Base-by-base conservation (phyloP, 345 rosid species). In the Physaria fendleri region DNA sequence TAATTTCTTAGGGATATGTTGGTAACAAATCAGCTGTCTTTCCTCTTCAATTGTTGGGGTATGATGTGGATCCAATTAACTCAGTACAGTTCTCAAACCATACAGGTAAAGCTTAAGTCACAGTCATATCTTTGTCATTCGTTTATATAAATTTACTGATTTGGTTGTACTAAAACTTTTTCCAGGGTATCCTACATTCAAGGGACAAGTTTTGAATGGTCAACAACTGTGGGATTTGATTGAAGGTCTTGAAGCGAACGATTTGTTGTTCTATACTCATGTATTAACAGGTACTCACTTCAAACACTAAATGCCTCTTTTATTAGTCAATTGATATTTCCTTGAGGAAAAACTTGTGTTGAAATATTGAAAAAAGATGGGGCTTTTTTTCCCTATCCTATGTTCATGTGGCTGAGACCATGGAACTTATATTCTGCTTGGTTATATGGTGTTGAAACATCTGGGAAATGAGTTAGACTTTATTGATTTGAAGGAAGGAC, bases 1-100 rank as follows among this genome's bases (percentile, higher is more conserved):
- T 11, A 12, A 0, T 29, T 69, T 53, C 12, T 46, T 34, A 93
- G 99, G 99, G 99, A 61, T 93, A 93, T 75, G 99, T 93, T 53
- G 99, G 99, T 41, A 93, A 93, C 74, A 93, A 93, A 66, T 85
- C 99, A 37, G 97, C 99, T 17, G 92, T 93, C 13, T 93, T 93
- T 48, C 97, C 97, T 69, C 92, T 93, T 44, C 97, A 93, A 57
- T 73, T 93, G 59, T 69, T 93, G 76, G 99, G 99, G 33, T 93
- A 78, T 64, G 99, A 93, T 75, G 96, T 93, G 55, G 97, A 93
- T 75, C 97, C 99, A 14, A 79, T 93, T 51, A 83, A 93, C 77
- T 93, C 99, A 1, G 99, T 93, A 15, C 99, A 93, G 71, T 89
- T 93, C 78, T 93, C 99, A 2, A 93, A 93, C 61, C 99, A 89